A percentile compares a stretch with the other conserved stretches of the same genome.
These are phyloP conservation scores for Tanozyma kutaoensis DNA, from an alignment of 805 yeast species.

Conservation along the genomic window DNA sequence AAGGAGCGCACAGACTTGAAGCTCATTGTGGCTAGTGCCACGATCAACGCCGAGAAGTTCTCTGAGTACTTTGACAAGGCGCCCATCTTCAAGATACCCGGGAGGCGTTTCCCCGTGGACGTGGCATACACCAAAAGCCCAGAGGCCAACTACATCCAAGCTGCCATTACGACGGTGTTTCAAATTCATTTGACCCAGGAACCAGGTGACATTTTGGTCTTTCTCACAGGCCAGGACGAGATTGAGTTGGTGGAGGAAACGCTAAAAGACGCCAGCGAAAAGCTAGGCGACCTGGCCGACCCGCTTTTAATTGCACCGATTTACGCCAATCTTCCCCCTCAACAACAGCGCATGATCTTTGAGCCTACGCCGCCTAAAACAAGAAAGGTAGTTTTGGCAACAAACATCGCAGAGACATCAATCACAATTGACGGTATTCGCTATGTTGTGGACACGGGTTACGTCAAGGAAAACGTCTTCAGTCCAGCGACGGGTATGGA, in stretches of 20 bases:
- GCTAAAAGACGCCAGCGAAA: constrained; percentile 48
- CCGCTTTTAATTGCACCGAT: constrained; percentile 73
- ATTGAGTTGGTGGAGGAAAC: constrained; percentile 74
- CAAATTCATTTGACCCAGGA: constrained; percentile 67
- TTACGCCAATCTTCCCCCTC: constrained; percentile 83
- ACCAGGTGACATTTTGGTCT: constrained; percentile 80
- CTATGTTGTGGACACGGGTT: constrained; percentile 31
- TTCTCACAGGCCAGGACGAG: constrained; percentile 93
- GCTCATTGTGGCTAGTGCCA: constrained; percentile 82
- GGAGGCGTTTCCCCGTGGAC: constrained; percentile 87
- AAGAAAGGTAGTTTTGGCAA: constrained; percentile 84
- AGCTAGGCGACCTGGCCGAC: constrained; percentile 45
- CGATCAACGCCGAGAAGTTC: constrained; percentile 82
- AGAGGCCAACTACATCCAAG: constrained; percentile 82
- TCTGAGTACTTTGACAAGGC: constrained; percentile 71
- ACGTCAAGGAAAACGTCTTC: constrained; percentile 30
- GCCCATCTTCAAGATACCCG: constrained; percentile 84
- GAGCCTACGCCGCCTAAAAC: constrained; percentile 72
- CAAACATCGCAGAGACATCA: constrained; percentile 64
- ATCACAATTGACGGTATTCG: constrained; percentile 31
- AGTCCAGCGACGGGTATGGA: constrained; percentile 31
- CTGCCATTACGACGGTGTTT: constrained; percentile 77
- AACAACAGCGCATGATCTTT: constrained; percentile 68
- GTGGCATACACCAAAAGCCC: constrained; percentile 75
- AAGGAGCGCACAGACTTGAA: constrained; percentile 55